Base-by-base conservation (phyloP, 2,329 filamentous ascomycete species). In the Diaporthe caulivora region DNA sequence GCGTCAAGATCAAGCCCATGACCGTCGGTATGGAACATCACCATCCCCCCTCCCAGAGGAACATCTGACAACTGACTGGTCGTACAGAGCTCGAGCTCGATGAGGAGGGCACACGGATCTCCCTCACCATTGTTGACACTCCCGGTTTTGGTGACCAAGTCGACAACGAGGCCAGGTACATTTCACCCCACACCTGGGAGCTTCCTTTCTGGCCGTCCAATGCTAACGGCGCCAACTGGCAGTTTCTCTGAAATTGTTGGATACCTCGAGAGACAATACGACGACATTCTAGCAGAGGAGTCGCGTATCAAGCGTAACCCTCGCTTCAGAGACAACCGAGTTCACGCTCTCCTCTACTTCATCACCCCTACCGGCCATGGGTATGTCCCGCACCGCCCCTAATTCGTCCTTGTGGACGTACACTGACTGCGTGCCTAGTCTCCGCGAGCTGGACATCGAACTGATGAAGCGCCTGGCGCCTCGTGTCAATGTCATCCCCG, bases 291-390 rank as follows among this genome's bases (percentile, higher is more conserved):
- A 80, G 96, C 97, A 76, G 96, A 98, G 88, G 97, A 99, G 88
- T 98, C 97, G 81, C 95, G 97, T 89, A 99, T 99, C 90, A 99
- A 99, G 94, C 97, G 97, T 95, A 99, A 99, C 89, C 97, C 97
- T 80, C 93, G 97, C 82, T 99, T 99, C 93, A 93, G 97, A 82
- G 97, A 99, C 87, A 98, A 99, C 88, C 94, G 97, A 87, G 95
- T 99, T 64, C 97, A 99, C 83, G 97, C 95, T 78, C 92, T 99
- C 84, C 92, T 99, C 80, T 99, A 99, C 90, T 99, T 99, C 85
- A 98, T 99, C 89, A 97, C 97, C 77, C 97, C 97, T 62, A 99
- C 97, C 76, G 97, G 97, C 80, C 95, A 98, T 84, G 95, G 93
- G 93, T 95, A 88, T 81, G 91, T 83, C 26, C 57, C 40, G 72